Evolutionary conservation across 176 grass and related monocot genomes (phyloP).

Genomic region (Chloris gayana): DNA sequence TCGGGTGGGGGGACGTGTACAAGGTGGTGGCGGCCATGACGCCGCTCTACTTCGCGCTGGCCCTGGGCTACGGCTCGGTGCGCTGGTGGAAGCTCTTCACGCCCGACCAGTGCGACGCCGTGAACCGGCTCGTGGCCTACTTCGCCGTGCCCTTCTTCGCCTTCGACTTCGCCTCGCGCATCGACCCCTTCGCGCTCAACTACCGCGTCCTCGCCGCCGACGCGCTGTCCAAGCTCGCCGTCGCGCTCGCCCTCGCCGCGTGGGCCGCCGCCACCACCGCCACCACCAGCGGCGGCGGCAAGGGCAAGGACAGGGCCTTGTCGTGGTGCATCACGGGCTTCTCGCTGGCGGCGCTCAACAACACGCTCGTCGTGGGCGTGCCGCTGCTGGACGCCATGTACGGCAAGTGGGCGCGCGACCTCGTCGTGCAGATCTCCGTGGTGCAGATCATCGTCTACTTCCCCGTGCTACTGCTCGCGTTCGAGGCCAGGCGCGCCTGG

Average conservation of each 20-base stretch:
- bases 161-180: constrained; percentile 76
- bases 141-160: constrained; percentile 89
- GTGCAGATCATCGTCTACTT: constrained; percentile 77
- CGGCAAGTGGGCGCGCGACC: constrained; percentile 87
- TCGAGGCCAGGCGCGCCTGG: constrained; percentile 68
- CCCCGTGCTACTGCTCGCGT: constrained; percentile 53
- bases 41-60: constrained; percentile 86
- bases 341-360: constrained; percentile 81
- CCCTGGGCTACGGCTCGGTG: constrained; percentile 80
- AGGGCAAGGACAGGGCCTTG: not conserved
- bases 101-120: constrained; percentile 73
- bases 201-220: constrained; percentile 74
- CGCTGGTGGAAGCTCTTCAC: constrained; percentile 90
- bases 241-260: constrained; percentile 42
- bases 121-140: constrained; percentile 82
- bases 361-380: constrained; percentile 87
- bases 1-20: constrained; percentile 74
- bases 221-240: constrained; percentile 64
- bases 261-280: constrained; percentile 26
- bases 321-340: constrained; percentile 77
- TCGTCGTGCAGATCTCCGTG: constrained; percentile 83
- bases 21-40: constrained; percentile 87
- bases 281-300: not conserved
- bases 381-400: constrained; percentile 90
- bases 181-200: constrained; percentile 72